Percentiles rank a stretch among this genome's conserved stretches.
phyloP scores from a whole-genome alignment of 192 early-diverging fungal species.

The Backusella australiensis region DNA sequence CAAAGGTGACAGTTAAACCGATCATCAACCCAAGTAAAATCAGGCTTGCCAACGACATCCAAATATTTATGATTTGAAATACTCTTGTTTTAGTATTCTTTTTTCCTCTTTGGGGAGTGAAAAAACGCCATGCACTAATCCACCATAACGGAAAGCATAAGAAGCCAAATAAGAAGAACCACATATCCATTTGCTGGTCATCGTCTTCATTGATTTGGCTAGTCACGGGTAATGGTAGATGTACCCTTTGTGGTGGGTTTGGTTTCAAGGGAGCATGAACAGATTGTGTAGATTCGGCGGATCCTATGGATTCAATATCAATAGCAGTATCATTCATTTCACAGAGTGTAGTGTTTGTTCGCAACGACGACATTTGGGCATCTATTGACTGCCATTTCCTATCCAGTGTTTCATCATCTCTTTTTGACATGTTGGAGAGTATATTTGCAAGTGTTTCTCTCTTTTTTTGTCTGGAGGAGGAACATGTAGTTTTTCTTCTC shows the following conservation, averaged over 20 bases:
- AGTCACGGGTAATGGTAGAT: background rate
- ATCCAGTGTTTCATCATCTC: background rate
- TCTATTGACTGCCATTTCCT: background rate
- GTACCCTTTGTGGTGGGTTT: background rate
- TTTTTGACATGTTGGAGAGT: background rate
- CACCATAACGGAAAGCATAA: conserved; percentile 22
- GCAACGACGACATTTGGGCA: background rate
- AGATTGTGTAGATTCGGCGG: background rate
- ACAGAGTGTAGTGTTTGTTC: background rate
- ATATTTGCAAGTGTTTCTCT: background rate
- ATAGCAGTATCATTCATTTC: too few species aligned
- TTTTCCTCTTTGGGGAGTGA: background rate
- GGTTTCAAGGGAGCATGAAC: background rate
- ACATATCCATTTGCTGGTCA: background rate
- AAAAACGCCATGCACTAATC: conserved; percentile 15
- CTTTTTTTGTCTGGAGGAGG: background rate
- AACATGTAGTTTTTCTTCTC: background rate
- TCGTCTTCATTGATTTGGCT: background rate
- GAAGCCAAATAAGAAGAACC: conserved; percentile 26
- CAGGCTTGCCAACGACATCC: conserved; percentile 6
- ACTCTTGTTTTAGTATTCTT: background rate
- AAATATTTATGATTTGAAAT: conserved; percentile 5
- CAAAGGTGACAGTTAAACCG: background rate
- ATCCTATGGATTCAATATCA: background rate
- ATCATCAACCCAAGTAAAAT: background rate